Percentiles rank a stretch among this genome's conserved stretches.
These are phyloP conservation scores for Penicillium aurantiogriseum DNA, from an alignment of 2,329 filamentous ascomycete species.

Conservation along the genomic window DNA sequence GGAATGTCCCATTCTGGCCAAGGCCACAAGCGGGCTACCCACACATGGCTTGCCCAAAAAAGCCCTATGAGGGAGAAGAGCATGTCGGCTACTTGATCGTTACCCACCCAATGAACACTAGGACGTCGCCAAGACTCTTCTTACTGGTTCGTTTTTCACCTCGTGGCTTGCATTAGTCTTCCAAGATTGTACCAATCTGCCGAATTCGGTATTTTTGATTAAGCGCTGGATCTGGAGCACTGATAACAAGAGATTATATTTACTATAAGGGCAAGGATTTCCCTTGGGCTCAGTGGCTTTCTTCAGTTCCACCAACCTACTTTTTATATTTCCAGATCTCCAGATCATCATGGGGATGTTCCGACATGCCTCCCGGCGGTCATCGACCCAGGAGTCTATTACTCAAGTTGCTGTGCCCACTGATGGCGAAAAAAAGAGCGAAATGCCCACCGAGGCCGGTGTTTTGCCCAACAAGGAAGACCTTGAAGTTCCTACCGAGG, in stretches of 20 bases:
- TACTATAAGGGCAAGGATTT: conserved; percentile 5
- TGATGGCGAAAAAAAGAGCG: background rate
- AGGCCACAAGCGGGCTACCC: background rate
- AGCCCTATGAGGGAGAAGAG: background rate
- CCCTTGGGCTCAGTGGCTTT: background rate
- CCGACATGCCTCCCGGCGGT: conserved; percentile 6
- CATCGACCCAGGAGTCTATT: background rate
- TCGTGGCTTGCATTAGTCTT: conserved; percentile 3
- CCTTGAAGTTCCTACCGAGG: conserved; percentile 2
- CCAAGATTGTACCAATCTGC: conserved; percentile 2
- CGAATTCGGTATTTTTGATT: conserved; percentile 6
- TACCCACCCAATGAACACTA: background rate
- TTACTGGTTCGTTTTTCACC: conserved; percentile 1
- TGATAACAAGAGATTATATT: background rate
- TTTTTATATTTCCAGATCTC: background rate
- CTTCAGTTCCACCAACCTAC: background rate
- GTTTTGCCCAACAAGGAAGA: background rate
- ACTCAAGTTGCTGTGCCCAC: background rate
- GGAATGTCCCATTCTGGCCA: background rate
- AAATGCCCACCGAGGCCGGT: background rate
- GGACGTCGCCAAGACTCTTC: conserved; percentile 3
- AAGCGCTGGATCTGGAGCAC: background rate
- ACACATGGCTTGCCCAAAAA: background rate
- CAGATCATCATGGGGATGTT: conserved; percentile 2
- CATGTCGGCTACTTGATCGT: background rate